Base-by-base conservation (phyloP, 108 stramenopile genomes). In the Cyclostephanos tholiformis region DNA sequence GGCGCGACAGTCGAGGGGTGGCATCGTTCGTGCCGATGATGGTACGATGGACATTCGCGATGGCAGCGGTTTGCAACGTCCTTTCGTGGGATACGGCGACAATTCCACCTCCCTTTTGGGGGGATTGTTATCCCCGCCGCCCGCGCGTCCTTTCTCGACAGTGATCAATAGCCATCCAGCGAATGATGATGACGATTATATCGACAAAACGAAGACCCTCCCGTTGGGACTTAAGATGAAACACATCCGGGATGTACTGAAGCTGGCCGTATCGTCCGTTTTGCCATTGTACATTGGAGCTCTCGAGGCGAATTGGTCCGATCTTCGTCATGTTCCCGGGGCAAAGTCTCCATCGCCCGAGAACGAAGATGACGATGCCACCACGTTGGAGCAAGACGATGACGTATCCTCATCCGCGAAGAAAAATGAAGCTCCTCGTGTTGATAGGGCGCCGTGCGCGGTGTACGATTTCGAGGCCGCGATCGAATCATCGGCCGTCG, bases 391-490 rank as follows among this genome's bases (percentile, higher is more conserved):
- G 30, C 59, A 13, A 38, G 35, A 10, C 13, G 53, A 55, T 10
- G 61, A 8, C 6, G 19, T 0, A 23, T 16, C n/a, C 12, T 35
- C 12, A 17, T 36, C 67, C 11, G 20, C 22, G 25, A 46, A 48
- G 39, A 35, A 9, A 3, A 19, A 27, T 39, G 41, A 22, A 2
- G 25, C 32, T 58, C 8, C 20, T n/a, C 30, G 27, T 27, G 58
- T 50, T 23, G 51, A 32, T 29, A 49, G 59, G 58, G 41, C 13
- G 5, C 73, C 69, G 14, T 69, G 74, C 39, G 74, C 80, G 5
- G 74, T 81, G 19, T 81, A 81, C 48, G 74, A 75, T 51, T 81
- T 57, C 51, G 74, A 81, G 57, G 69, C 74, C n/a, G 74, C 69
- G 16, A 51, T 69, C 23, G 29, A 68, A 41, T 35, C 57, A 20